Percentiles rank a stretch among this genome's conserved stretches.
phyloP scores from a whole-genome alignment of 108 stramenopile genomes.

The Fragilaria radians region DNA sequence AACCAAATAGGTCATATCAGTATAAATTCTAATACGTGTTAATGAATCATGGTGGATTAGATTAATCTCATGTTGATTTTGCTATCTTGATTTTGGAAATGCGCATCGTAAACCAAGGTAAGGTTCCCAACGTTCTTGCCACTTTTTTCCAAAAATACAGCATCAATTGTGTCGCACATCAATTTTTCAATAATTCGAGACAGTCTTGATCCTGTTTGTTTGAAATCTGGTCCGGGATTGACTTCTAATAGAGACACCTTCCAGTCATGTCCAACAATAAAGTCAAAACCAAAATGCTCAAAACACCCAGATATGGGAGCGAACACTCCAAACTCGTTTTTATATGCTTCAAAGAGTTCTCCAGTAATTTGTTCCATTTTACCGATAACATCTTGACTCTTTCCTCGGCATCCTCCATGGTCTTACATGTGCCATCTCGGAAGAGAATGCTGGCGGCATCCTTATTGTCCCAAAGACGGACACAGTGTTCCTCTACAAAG shows the following conservation, averaged over 20 bases:
- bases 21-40: too few species aligned
- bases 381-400: slow-evolving; percentile 8
- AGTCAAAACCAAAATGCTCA: slow-evolving; percentile 65
- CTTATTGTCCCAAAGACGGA: slow-evolving; percentile 15
- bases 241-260: slow-evolving; percentile 46
- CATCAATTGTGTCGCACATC: slow-evolving; percentile 20
- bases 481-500: slow-evolving; percentile 43
- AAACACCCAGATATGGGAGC: slow-evolving; percentile 39
- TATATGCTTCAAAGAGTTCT: slow-evolving; percentile 34
- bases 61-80: too few species aligned
- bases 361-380: slow-evolving; percentile 23
- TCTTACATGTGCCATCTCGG: slow-evolving; percentile 4
- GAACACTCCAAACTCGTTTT: slow-evolving; percentile 46
- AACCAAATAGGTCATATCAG: too few species aligned
- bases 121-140: background rate
- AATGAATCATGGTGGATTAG: too few species aligned
- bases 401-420: slow-evolving; percentile 5
- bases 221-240: slow-evolving; percentile 53
- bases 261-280: slow-evolving; percentile 36
- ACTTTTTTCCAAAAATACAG: slow-evolving; percentile 1
- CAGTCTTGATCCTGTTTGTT: slow-evolving; percentile 37
- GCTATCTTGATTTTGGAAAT: too few species aligned
- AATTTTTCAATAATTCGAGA: slow-evolving; percentile 13
- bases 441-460: slow-evolving; percentile 16
- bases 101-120: background rate